Evolutionary conservation across 345 rosid species (phyloP), one percentile per base, ranked within the genome.

Genomic region (Hibiscus trionum): DNA sequence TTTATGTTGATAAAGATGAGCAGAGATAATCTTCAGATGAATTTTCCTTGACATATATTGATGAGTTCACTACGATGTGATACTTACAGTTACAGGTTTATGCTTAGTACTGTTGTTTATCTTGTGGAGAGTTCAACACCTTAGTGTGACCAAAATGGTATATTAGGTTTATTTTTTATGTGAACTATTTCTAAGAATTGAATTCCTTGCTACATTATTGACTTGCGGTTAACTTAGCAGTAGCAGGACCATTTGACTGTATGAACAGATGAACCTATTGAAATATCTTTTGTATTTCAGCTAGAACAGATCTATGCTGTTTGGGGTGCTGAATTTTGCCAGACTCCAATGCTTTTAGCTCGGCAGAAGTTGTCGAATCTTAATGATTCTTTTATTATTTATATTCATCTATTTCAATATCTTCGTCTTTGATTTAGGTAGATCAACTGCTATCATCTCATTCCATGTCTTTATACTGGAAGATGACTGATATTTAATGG

Each of bases 1-100:
- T 35, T 52, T n/a, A 26, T 70, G 63, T 56, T 53, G n/a, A 19
- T 9, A 69, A 53, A 44, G 27, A 69, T 52, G 60, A n/a, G 72
- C 4, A 11, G 31, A 58, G 52, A 71, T 58, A 6, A 16, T 58
- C 16, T 31, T 49, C 24, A 11, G 61, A 53, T 31, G 27, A 70
- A 27, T 50, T 17, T 61, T 60, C 24, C 44, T 57, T 53, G 16
- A 37, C 24, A 19, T 50, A 37, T 39, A 5, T 55, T 35, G 11
- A 24, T 27, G 63, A 77, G 55, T 66, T 29, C 16, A 6, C 31
- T 12, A 44, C 4, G 47, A 19, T 21, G 10, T 39, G 69, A 26
- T 7, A 15, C 15, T n/a, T 66, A 24, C 9, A 33, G 27, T 0
- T 4, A 17, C 9, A n/a, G 9, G 57, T 52, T 52, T 44, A 44